A percentile compares a stretch with the other conserved stretches of the same genome.
phyloP scores from a whole-genome alignment of 805 yeast genomes.

The Candida alai region DNA sequence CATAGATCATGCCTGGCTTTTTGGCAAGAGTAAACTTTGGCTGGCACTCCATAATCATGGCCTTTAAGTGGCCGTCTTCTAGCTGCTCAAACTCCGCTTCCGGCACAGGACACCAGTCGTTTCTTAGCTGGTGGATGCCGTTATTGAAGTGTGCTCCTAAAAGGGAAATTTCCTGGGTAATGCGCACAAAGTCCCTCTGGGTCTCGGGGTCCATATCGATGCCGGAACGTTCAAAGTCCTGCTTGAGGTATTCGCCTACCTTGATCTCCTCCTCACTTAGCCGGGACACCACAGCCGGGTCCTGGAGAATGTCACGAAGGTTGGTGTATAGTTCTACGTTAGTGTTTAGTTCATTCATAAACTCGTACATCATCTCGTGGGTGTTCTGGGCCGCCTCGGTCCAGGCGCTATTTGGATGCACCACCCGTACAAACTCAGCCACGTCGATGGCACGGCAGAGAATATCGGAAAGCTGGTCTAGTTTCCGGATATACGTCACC shows the following conservation, averaged over 20 bases:
- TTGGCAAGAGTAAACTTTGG: slow-evolving; percentile 16
- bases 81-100: slow-evolving; percentile 27
- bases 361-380: slow-evolving; percentile 86
- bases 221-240: slow-evolving; percentile 90
- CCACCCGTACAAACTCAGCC: slow-evolving; percentile 86
- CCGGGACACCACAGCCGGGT: slow-evolving; percentile 22
- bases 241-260: slow-evolving; percentile 75
- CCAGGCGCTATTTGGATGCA: slow-evolving; percentile 74
- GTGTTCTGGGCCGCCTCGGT: slow-evolving; percentile 79
- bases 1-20: slow-evolving; percentile 12
- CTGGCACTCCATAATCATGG: slow-evolving; percentile 25
- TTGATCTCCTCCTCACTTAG: slow-evolving; percentile 72
- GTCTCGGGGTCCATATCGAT: slow-evolving; percentile 69
- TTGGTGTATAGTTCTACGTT: slow-evolving; percentile 65
- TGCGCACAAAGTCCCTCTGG: slow-evolving; percentile 64
- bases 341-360: slow-evolving; percentile 89
- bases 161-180: slow-evolving; percentile 77
- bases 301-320: slow-evolving; percentile 52
- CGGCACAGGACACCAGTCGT: slow-evolving; percentile 35
- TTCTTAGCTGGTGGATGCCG: slow-evolving; percentile 35
- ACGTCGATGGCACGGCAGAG: slow-evolving; percentile 90
- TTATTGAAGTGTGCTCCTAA: slow-evolving; percentile 74
- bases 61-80: slow-evolving; percentile 17
- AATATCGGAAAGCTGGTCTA: slow-evolving; percentile 84
- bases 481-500: slow-evolving; percentile 51